Evolutionary conservation across 2,329 filamentous ascomycete species (phyloP), one percentile per base, ranked within the genome.

Genomic region (Chaetomium sp.): DNA sequence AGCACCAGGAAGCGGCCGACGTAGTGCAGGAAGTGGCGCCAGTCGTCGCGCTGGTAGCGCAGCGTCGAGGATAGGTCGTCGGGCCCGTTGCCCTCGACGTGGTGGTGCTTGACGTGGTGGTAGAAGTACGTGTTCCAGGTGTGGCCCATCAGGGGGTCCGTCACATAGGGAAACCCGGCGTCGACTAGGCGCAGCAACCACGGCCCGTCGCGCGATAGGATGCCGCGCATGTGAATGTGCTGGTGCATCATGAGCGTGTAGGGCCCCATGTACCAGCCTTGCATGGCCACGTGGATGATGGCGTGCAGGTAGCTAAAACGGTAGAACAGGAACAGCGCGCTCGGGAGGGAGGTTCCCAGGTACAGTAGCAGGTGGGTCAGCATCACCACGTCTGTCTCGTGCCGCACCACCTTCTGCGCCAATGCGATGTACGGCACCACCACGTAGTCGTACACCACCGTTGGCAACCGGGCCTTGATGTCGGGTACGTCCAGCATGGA

Each of bases 211-310:
- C 34, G 40, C 11, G 41, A 19, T 9, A 52, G 42, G 35, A 52
- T 40, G 50, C 50, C 50, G 34, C 42, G 5, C 50, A 38, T 37
- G 50, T 52, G 50, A 41, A 52, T 52, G 50, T 52, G 50, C 42
- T 52, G 50, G 50, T 52, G 50, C 50, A 52, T 52, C 50, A 52
- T 52, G 14, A 52, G 42, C 41, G 50, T 52, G 50, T 52, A 52
- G 11, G 41, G 27, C 34, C 50, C 50, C 50, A 52, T 36, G 50
- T 45, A 52, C 50, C 50, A 52, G 50, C 45, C 33, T 42, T 52
- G 50, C 50, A 52, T 52, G 41, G 43, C 50, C 12, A 45, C 45
- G 50, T 52, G 50, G 9, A 52, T n/a, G 10, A 46, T n/a, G 42
- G 41, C 50, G 35, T 52, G 50, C 14, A 52, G 50, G 50, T 52